phyloP scores from a whole-genome alignment of 208 protist species.

The Lotmaria passim region DNA sequence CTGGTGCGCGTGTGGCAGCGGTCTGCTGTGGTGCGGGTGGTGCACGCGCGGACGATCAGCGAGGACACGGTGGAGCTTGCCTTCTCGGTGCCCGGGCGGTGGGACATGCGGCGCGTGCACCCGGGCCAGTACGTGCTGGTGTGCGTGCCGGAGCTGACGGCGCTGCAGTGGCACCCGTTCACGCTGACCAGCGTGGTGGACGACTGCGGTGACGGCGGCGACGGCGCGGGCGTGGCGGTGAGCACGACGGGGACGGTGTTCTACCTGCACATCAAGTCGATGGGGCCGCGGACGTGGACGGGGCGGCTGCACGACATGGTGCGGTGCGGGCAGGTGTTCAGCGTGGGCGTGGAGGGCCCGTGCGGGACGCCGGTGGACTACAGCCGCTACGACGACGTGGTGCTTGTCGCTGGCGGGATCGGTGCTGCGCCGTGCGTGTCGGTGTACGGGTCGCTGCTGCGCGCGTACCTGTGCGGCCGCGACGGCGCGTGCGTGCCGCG shows the following conservation, averaged over 20 bases:
- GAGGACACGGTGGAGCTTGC: constrained; percentile 30
- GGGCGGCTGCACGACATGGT: constrained; percentile 39
- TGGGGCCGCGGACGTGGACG: constrained; percentile 59
- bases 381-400: constrained; percentile 35
- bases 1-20: constrained; percentile 50
- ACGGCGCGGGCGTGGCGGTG: not conserved
- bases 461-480: not conserved
- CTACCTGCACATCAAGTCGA: constrained; percentile 54
- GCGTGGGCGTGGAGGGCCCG: constrained; percentile 50
- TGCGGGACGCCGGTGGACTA: constrained; percentile 48
- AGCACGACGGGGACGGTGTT: constrained; percentile 25
- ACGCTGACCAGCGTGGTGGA: constrained; percentile 42
- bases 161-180: constrained; percentile 77
- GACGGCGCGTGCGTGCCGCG: not conserved
- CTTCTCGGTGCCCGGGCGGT: constrained; percentile 24
- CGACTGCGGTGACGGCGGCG: constrained; percentile 6
- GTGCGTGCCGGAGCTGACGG: constrained; percentile 58
- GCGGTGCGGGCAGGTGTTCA: constrained; percentile 26
- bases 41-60: constrained; percentile 27
- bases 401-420: constrained; percentile 58
- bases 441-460: constrained; percentile 38
- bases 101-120: constrained; percentile 15
- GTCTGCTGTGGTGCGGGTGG: constrained; percentile 27
- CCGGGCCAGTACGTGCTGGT: constrained; percentile 59
- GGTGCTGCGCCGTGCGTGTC: constrained; percentile 53